These are phyloP conservation scores for Metrosideros polymorpha DNA, from an alignment of 441 rosid genomes.

Conservation along the genomic window DNA sequence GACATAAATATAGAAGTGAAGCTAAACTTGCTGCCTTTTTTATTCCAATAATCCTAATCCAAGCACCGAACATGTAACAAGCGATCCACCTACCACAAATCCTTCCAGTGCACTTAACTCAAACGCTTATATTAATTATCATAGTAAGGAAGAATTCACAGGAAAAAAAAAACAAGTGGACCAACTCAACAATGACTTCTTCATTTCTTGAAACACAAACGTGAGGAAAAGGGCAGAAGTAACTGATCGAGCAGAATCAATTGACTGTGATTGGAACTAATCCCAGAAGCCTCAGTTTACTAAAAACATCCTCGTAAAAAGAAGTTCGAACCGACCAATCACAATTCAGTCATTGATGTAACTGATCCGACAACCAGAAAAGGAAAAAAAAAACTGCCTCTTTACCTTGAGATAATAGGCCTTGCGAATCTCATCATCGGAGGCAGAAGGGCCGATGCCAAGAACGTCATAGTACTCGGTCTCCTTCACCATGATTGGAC, in stretches of 20 bases:
- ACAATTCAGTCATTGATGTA: background rate
- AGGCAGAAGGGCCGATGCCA: conserved; percentile 66
- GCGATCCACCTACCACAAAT: background rate
- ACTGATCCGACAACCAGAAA: background rate
- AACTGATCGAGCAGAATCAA: background rate
- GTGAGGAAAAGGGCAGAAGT: background rate
- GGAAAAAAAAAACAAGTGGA: background rate
- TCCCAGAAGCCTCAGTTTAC: background rate
- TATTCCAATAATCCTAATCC: background rate
- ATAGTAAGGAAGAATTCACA: background rate
- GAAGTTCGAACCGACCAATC: background rate
- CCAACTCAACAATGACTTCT: background rate
- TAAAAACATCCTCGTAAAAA: background rate
- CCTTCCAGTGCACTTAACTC: background rate
- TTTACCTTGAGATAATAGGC: conserved; percentile 81
- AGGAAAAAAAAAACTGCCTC: background rate
- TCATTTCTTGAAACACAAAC: background rate
- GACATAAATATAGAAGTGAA: background rate
- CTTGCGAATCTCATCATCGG: conserved; percentile 82
- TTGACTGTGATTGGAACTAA: background rate
- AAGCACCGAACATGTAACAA: background rate
- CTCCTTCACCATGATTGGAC: conserved; percentile 57
- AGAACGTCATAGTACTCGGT: conserved; percentile 89
- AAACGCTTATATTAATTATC: background rate
- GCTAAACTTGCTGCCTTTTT: background rate